Evolutionary conservation across 805 yeast species (phyloP), one percentile per base, ranked within the genome.

Genomic region (Hemisphaericaspora nanyangensis): DNA sequence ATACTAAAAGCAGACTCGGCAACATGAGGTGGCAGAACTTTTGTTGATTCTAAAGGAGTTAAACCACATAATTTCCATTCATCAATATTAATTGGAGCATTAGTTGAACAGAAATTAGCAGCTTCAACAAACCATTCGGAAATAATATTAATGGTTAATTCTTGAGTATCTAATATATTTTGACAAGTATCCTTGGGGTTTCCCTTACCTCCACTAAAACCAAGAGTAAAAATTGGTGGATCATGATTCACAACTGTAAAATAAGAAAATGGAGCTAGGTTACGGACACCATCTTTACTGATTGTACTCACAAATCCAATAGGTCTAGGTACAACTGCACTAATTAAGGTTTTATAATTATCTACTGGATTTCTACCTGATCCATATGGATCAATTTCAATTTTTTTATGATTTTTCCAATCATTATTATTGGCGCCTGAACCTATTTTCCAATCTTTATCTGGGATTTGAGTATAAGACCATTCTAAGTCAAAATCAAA

Each of bases 61-160:
- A 80, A 60, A 0, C 85, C 84, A 16, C 72, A 51, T 29, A 76
- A 52, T 39, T 69, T 61, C 78, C 81, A 80, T 53, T 80, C 86
- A 45, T 72, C 74, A 12, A 71, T 63, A 3, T 61, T 75, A 0
- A 51, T 32, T 4, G 84, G 84, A 1, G 79, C 68, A 45, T 68
- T 57, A 20, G 62, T 64, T 15, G 72, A 57, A 10, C 76, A 55
- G 42, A 58, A 70, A 50, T 80, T 79, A 7, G 84, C 82, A 17
- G 84, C 85, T 43, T 80, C 85, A 19, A 72, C 57, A 45, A 78
- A 76, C 83, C 82, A 80, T 54, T 80, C 85, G 37, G 77, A 65
- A 31, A 80, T 68, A 34, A 80, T 65, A 51, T 72, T 80, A 48
- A 80, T 68, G 15, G 81, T 74, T 37, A 71, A 65, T 49, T 80